These are phyloP conservation scores for Wickerhamiella lipophila DNA, from an alignment of 805 yeast genomes.

Conservation along the genomic window DNA sequence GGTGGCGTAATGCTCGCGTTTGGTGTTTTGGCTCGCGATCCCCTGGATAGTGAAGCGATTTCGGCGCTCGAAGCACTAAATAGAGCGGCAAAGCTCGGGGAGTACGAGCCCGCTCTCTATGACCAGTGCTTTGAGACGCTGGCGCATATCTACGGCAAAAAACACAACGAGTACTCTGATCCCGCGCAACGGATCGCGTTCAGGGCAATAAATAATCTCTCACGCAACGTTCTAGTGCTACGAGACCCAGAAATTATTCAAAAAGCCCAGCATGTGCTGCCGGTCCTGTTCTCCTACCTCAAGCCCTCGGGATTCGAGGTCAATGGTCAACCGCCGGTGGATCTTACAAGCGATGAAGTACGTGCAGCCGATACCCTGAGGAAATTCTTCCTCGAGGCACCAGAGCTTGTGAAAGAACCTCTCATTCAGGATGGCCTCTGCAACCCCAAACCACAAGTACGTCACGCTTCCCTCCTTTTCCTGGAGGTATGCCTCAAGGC, in stretches of 20 bases:
- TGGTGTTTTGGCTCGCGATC: not conserved
- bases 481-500: constrained; percentile 22
- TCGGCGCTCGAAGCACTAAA: constrained; percentile 18
- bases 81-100: constrained; percentile 18
- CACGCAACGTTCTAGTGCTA: constrained; percentile 34
- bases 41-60: not conserved
- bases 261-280: constrained; percentile 27
- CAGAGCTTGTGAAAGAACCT: constrained; percentile 26
- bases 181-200: constrained; percentile 27
- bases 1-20: constrained; percentile 3
- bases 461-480: constrained; percentile 22
- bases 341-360: not conserved
- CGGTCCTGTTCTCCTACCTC: constrained; percentile 25
- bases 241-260: constrained; percentile 25
- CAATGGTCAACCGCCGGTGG: not conserved
- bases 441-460: constrained; percentile 19
- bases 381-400: constrained; percentile 32
- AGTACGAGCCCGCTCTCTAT: constrained; percentile 15
- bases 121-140: constrained; percentile 23
- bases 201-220: constrained; percentile 35
- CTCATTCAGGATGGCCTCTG: constrained; percentile 26
- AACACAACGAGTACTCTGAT: not conserved
- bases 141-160: constrained; percentile 14
- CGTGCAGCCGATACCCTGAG: constrained; percentile 22
- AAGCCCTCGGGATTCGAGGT: constrained; percentile 3